Evolutionary conservation across 2,329 filamentous ascomycete species (phyloP).

Genomic region (Lanzia echinophila): DNA sequence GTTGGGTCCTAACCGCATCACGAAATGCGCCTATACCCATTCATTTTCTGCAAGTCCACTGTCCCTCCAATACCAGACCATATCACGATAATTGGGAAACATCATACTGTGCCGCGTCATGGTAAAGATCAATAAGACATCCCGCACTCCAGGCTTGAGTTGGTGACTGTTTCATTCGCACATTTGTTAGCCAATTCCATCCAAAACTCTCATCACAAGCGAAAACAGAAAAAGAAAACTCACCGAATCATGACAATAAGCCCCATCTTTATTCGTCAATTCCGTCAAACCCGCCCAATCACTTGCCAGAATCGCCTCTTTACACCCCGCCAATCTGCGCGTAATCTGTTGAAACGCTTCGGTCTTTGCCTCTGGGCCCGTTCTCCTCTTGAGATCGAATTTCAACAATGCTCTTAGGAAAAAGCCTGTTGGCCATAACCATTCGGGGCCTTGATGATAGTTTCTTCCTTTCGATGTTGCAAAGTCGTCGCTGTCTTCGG

Average conservation of each 20-base stretch:
- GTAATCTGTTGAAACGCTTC: slow-evolving; percentile 97
- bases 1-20: too few species aligned
- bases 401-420: slow-evolving; percentile 87
- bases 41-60: background rate
- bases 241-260: slow-evolving; percentile 80
- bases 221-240: slow-evolving; percentile 34
- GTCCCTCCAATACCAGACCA: background rate
- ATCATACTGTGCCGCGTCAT: slow-evolving; percentile 61
- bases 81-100: slow-evolving; percentile 15
- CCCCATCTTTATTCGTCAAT: slow-evolving; percentile 84
- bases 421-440: slow-evolving; percentile 96
- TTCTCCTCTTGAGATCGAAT: slow-evolving; percentile 74
- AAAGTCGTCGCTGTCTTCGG: slow-evolving; percentile 87
- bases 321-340: slow-evolving; percentile 72
- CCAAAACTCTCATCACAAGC: too few species aligned
- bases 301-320: slow-evolving; percentile 71
- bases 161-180: slow-evolving; percentile 64
- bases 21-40: background rate
- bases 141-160: slow-evolving; percentile 96
- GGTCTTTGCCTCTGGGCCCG: slow-evolving; percentile 58
- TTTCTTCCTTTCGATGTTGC: slow-evolving; percentile 90
- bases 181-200: slow-evolving; percentile 14
- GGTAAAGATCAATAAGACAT: slow-evolving; percentile 91
- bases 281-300: slow-evolving; percentile 89
- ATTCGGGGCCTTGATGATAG: slow-evolving; percentile 97